These are phyloP conservation scores for Pestalotiopsis sp. DNA, from an alignment of 2,329 filamentous ascomycete species.

Conservation along the genomic window DNA sequence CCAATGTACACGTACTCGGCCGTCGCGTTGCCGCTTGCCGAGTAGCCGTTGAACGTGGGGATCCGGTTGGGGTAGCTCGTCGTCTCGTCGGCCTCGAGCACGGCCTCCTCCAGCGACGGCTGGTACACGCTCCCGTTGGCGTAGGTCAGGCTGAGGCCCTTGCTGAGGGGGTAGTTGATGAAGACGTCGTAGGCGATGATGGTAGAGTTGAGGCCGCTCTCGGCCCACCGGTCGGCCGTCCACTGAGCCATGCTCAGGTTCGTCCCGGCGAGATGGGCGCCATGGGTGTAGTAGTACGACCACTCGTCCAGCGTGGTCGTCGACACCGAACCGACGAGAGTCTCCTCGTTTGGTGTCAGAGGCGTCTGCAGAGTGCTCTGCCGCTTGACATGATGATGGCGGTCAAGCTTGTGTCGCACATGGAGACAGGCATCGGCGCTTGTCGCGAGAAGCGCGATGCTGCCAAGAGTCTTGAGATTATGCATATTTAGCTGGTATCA, in stretches of 20 bases:
- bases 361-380: conserved; percentile 22
- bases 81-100: conserved; percentile 73
- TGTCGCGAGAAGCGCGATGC: conserved; percentile 1
- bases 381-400: conserved; percentile 17
- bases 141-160: conserved; percentile 46
- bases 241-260: conserved; percentile 33
- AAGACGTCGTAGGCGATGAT: conserved; percentile 32
- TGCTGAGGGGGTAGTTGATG: conserved; percentile 55
- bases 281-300: conserved; percentile 36
- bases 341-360: conserved; percentile 27
- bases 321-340: conserved; percentile 28
- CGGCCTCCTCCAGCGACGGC: conserved; percentile 72
- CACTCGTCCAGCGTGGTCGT: conserved; percentile 32
- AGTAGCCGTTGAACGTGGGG: conserved; percentile 84
- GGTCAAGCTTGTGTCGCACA: conserved; percentile 5
- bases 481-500: neutral
- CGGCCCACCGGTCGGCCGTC: conserved; percentile 31
- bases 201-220: conserved; percentile 31
- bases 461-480: neutral
- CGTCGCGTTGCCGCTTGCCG: conserved; percentile 75
- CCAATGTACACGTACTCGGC: conserved; percentile 78
- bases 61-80: conserved; percentile 69
- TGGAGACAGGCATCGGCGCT: conserved; percentile 10
- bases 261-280: conserved; percentile 31
- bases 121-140: conserved; percentile 55